These are phyloP conservation scores for Eimeria maxima DNA, from an alignment of 169 alveolate species.

Conservation along the genomic window DNA sequence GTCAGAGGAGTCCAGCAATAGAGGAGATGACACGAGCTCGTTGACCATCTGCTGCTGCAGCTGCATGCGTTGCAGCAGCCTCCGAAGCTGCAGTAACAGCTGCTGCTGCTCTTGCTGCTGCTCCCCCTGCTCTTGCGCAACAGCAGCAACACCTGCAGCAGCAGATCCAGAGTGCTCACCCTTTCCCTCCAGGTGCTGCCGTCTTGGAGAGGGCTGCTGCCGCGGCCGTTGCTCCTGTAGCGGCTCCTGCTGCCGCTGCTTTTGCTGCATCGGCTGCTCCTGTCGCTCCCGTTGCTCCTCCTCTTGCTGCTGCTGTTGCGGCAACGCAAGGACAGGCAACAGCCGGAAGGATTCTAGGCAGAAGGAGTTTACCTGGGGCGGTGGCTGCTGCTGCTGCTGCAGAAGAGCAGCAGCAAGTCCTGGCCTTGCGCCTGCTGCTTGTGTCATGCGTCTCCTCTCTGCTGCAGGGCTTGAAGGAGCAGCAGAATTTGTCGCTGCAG, in stretches of 20 bases:
- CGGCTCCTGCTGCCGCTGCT: neutral
- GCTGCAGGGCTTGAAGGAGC: neutral
- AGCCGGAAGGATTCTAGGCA: neutral
- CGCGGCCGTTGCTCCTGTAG: no score
- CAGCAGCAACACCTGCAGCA: constrained; percentile 26
- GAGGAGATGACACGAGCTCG: neutral
- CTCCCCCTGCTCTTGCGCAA: neutral
- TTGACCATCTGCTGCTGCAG: constrained; percentile 8
- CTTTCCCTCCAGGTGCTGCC: no score
- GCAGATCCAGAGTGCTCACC: no score
- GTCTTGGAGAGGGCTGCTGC: no score
- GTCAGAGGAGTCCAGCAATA: neutral
- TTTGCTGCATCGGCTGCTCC: neutral
- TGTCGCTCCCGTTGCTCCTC: neutral
- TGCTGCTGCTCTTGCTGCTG: constrained; percentile 14
- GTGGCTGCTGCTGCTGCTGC: neutral
- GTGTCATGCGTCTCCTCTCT: neutral
- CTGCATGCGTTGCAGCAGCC: constrained; percentile 38
- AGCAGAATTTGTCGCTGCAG: neutral
- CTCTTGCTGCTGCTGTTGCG: neutral
- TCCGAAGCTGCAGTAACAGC: neutral
- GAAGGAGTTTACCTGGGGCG: neutral
- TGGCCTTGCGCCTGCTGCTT: neutral
- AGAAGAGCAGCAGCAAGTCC: neutral
- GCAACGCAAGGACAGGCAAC: constrained; percentile 3